phyloP scores from a whole-genome alignment of 2,329 filamentous ascomycete genomes.

The Nothophaeocryptopus gaeumannii region DNA sequence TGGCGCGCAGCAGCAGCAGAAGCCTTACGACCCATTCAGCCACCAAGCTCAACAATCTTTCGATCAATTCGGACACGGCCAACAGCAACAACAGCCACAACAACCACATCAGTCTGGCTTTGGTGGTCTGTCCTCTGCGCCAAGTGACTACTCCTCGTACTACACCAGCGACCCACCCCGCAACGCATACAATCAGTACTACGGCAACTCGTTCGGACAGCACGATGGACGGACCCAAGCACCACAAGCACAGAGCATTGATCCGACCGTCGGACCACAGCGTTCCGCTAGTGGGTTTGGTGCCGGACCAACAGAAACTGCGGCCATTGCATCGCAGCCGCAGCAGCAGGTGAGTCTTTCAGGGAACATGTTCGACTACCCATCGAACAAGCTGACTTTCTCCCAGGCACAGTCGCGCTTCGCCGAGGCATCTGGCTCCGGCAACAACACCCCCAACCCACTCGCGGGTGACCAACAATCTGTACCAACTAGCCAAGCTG shows the following conservation, averaged over 20 bases:
- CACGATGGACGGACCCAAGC: conserved; percentile 32
- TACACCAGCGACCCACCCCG: conserved; percentile 75
- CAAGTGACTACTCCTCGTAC: conserved; percentile 79
- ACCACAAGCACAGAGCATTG: conserved; percentile 56
- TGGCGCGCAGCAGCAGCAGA: conserved; percentile 65
- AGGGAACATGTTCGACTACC: no score
- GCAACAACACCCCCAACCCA: conserved; percentile 87
- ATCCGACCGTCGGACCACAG: conserved; percentile 68
- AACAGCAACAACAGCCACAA: conserved; percentile 54
- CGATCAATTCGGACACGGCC: conserved; percentile 49
- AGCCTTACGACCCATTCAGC: conserved; percentile 82
- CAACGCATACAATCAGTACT: conserved; percentile 68
- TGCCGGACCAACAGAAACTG: conserved; percentile 57
- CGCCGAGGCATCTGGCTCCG: conserved; percentile 77
- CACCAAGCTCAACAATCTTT: conserved; percentile 63
- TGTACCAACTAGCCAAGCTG: conserved; percentile 42
- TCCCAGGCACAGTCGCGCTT: conserved; percentile 63
- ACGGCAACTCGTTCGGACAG: conserved; percentile 56
- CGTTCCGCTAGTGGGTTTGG: conserved; percentile 76
- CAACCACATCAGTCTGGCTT: conserved; percentile 59
- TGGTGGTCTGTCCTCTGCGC: conserved; percentile 69
- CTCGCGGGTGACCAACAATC: conserved; percentile 57
- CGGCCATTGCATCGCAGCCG: conserved; percentile 37
- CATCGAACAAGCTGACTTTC: not conserved
- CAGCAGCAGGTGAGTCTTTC: conserved; percentile 1